Conservation (phyloP, 176 grass and related monocot species). For the Musa troglodytarum region DNA sequence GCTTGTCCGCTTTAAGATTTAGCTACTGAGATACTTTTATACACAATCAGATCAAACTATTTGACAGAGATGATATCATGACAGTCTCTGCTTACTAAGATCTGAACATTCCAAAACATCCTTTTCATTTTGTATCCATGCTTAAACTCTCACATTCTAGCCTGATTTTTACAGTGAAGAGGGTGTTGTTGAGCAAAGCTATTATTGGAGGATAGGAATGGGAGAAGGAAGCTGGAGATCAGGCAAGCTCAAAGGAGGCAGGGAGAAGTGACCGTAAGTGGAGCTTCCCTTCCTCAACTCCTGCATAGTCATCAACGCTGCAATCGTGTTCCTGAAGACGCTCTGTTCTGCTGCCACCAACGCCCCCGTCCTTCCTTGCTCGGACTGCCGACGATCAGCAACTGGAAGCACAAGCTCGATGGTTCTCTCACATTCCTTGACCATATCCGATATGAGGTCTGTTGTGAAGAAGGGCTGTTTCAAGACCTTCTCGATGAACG, state of each 20-base stretch:
- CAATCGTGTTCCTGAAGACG: conserved; percentile 61
- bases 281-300: conserved; percentile 62
- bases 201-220: conserved; percentile 30
- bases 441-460: conserved; percentile 57
- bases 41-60: background rate
- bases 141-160: no score
- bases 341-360: conserved; percentile 14
- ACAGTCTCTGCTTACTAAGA: no score
- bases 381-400: background rate
- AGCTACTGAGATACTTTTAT: background rate
- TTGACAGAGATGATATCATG: no score
- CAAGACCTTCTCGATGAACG: conserved; percentile 63
- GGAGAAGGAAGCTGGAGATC: conserved; percentile 41
- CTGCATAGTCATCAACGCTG: conserved; percentile 48
- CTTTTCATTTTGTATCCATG: no score
- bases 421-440: conserved; percentile 53
- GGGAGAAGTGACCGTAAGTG: conserved; percentile 50
- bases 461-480: conserved; percentile 83
- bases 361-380: background rate
- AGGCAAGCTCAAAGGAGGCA: conserved; percentile 36
- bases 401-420: conserved; percentile 44
- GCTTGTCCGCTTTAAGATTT: background rate
- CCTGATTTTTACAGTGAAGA: no score
- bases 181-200: background rate
- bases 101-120: no score